Evolutionary conservation across 2,329 filamentous ascomycete genomes (phyloP).

Genomic region (Fusarium beomiforme): DNA sequence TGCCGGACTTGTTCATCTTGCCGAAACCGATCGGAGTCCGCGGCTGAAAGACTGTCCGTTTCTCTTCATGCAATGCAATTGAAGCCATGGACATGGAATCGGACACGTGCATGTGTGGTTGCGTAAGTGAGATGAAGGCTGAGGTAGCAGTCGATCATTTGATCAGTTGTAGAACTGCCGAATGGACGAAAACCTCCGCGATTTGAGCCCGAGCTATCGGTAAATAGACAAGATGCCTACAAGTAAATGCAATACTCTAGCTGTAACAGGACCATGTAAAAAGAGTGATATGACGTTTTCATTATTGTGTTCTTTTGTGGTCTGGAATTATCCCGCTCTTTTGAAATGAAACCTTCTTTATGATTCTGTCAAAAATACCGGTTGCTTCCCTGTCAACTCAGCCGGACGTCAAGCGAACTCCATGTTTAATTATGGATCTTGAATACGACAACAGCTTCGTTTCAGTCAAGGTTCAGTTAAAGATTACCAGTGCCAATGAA

Average conservation of each 20-base stretch:
- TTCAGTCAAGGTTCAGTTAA: background rate
- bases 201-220: conserved; percentile 23
- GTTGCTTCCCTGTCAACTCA: background rate
- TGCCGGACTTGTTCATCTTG: conserved; percentile 37
- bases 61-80: background rate
- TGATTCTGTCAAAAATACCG: background rate
- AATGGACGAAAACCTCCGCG: conserved; percentile 20
- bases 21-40: conserved; percentile 44
- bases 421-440: conserved; percentile 29
- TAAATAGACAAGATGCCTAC: conserved; percentile 17
- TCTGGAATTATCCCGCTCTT: background rate
- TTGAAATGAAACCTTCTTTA: background rate
- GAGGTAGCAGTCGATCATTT: conserved; percentile 18
- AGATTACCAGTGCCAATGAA: background rate
- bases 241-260: background rate
- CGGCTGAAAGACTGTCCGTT: conserved; percentile 18
- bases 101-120: conserved; percentile 5
- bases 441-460: conserved; percentile 10
- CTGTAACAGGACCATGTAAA: background rate
- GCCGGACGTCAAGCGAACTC: background rate
- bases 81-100: background rate
- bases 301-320: background rate
- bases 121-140: conserved; percentile 9
- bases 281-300: conserved; percentile 12
- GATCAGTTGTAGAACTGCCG: conserved; percentile 26